Conservation (phyloP, 2,329 filamentous ascomycete species). For the Fonsecaea erecta region DNA sequence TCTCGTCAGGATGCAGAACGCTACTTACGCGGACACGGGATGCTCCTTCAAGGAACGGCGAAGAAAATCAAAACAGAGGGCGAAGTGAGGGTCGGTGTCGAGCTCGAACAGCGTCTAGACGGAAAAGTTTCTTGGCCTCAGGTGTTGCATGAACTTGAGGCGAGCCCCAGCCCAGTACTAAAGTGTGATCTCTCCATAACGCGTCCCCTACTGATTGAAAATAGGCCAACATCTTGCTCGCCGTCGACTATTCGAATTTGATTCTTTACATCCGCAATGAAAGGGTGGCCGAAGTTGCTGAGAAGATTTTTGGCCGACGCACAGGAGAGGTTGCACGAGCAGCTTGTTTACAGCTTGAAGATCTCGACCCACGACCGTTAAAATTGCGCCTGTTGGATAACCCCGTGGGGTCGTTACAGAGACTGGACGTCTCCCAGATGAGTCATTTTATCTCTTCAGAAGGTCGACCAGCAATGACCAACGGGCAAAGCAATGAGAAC, state of each 20-base stretch:
- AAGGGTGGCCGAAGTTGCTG: constrained; percentile 19
- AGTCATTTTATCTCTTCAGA: neutral
- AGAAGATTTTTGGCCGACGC: constrained; percentile 22
- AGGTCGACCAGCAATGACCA: constrained; percentile 1
- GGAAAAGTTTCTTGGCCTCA: constrained; percentile 14
- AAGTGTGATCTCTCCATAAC: neutral
- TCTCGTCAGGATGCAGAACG: constrained; percentile 60
- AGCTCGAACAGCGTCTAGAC: constrained; percentile 54
- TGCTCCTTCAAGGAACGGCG: constrained; percentile 56
- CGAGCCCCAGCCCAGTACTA: constrained; percentile 11
- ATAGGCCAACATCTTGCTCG: constrained; percentile 25
- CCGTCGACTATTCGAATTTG: constrained; percentile 29
- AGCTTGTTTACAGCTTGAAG: constrained; percentile 54
- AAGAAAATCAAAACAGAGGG: constrained; percentile 70
- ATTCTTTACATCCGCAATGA: constrained; percentile 26
- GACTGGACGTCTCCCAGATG: constrained; percentile 23
- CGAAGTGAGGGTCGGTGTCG: constrained; percentile 60
- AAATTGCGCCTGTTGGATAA: constrained; percentile 7
- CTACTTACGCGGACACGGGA: constrained; percentile 63
- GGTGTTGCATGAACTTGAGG: constrained; percentile 19
- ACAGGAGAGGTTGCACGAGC: constrained; percentile 24
- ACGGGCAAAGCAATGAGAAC: constrained; percentile 9
- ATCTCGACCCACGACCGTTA: constrained; percentile 40
- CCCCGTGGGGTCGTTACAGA: constrained; percentile 6
- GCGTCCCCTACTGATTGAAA: constrained; percentile 11